A percentile compares a stretch with the other conserved stretches of the same genome.
Conservation (phyloP, 2,329 filamentous ascomycete species). For the Harringtonia aguacate region DNA sequence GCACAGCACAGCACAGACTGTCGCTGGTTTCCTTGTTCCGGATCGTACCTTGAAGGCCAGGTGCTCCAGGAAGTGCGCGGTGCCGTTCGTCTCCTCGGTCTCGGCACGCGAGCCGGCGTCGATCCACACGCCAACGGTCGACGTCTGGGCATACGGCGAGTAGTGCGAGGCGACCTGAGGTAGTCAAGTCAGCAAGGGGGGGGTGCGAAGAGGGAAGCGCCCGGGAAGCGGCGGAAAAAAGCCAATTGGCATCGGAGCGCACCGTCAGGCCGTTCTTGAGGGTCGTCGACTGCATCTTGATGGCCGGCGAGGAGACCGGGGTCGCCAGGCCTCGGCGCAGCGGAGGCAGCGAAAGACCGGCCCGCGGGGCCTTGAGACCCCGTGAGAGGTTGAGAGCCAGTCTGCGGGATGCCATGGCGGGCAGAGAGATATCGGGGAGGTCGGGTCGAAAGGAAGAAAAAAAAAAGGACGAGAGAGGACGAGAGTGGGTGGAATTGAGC, state of each 20-base stretch:
- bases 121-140: constrained; percentile 98
- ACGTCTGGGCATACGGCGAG: constrained; percentile 96
- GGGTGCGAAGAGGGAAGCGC: constrained; percentile 16
- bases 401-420: constrained; percentile 88
- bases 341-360: constrained; percentile 69
- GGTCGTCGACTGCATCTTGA: constrained; percentile 92
- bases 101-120: constrained; percentile 97
- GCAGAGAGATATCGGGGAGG: constrained; percentile 12
- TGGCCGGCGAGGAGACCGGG: constrained; percentile 50
- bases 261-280: constrained; percentile 97
- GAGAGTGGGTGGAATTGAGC: constrained; percentile 34
- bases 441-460: constrained; percentile 32
- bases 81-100: constrained; percentile 97
- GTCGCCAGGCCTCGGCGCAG: constrained; percentile 84
- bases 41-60: constrained; percentile 95
- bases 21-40: too few species aligned
- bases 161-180: constrained; percentile 89
- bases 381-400: constrained; percentile 90
- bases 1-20: too few species aligned
- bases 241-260: constrained; percentile 22
- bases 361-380: constrained; percentile 71
- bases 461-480: neutral
- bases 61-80: constrained; percentile 98
- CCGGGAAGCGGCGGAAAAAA: constrained; percentile 26
- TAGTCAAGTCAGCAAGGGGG: constrained; percentile 2